Base-by-base conservation (phyloP, 306 rosid species). In the Gleditsia sinensis region DNA sequence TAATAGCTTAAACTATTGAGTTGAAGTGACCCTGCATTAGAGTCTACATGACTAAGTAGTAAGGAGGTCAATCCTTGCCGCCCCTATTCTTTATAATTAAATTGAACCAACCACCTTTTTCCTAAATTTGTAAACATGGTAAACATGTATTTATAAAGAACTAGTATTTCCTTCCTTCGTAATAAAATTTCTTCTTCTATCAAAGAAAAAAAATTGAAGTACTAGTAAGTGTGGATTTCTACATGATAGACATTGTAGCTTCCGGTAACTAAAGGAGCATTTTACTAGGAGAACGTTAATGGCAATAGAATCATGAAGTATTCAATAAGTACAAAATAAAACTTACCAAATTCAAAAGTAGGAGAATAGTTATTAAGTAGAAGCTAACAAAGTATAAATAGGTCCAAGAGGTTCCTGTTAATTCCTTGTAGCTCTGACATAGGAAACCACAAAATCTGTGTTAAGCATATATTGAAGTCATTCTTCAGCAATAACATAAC, bases 301-400 rank as follows among this genome's bases (percentile, higher is more conserved):
- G 78, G 20, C 69, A 49, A 34, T 10, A 53, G 24, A 69, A 63
- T 53, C 40, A 53, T 7, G 7, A 50, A 19, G 49, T 50, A 74
- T 33, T 57, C 28, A 55, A 70, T 66, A 30, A 59, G 36, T 56
- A 72, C 30, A 66, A 28, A 67, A 58, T 24, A 76, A 36, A 70
- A 68, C 87, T 71, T 78, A 92, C 99, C 97, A 94, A 85, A 73
- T 94, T 94, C 84, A 94, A 72, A 55, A 94, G 98, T 78, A 94
- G 95, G 80, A 94, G 78, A 69, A 92, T 83, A 9, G 93, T 86
- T 67, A 94, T 71, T 61, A 94, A 80, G 89, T 94, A 94, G 89
- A 92, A 94, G 84, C 96, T 90, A 79, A 92, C 58, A 77, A 94
- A 94, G 82, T 94, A 94, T 48, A 30, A 33, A 34, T 86, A 40